Evolutionary conservation across 148 eudicot genomes (phyloP).

Genomic region (Rhododendron griersonianum): DNA sequence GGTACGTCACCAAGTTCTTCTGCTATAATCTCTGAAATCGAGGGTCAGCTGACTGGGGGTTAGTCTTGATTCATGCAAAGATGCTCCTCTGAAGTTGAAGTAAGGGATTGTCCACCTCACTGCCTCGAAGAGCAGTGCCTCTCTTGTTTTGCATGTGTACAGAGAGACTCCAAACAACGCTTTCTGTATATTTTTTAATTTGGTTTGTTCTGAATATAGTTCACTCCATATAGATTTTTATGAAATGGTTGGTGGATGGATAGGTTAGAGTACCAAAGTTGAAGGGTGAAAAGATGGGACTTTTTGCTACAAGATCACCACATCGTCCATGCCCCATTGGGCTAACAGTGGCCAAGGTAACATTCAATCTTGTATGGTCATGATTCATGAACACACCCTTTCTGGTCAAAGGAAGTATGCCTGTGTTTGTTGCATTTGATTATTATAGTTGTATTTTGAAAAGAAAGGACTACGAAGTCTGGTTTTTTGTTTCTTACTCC

Average conservation of each 20-base stretch:
- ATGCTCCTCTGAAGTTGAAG: no score
- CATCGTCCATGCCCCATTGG: constrained; percentile 99
- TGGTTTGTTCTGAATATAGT: background rate
- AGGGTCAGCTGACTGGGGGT: no score
- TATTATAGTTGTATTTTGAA: background rate
- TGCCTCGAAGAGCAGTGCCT: no score
- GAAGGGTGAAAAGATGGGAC: constrained; percentile 78
- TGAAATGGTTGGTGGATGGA: constrained; percentile 17
- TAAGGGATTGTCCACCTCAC: no score
- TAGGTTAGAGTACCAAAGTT: constrained; percentile 94
- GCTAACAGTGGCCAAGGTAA: constrained; percentile 88
- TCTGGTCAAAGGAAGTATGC: background rate
- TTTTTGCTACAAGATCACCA: constrained; percentile 95
- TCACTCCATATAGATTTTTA: background rate
- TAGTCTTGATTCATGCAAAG: no score
- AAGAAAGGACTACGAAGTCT: background rate
- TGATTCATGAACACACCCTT: background rate
- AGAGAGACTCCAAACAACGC: no score
- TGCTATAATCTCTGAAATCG: no score
- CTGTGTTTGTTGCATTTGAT: background rate
- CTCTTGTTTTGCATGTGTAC: no score
- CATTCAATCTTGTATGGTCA: background rate
- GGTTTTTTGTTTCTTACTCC: background rate
- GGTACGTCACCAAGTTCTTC: constrained; percentile 21
- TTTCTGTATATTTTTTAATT: background rate